Percentiles rank a stretch among this genome's conserved stretches.
These are phyloP conservation scores for Medicago arabica DNA, from an alignment of 306 rosid genomes.

Conservation along the genomic window DNA sequence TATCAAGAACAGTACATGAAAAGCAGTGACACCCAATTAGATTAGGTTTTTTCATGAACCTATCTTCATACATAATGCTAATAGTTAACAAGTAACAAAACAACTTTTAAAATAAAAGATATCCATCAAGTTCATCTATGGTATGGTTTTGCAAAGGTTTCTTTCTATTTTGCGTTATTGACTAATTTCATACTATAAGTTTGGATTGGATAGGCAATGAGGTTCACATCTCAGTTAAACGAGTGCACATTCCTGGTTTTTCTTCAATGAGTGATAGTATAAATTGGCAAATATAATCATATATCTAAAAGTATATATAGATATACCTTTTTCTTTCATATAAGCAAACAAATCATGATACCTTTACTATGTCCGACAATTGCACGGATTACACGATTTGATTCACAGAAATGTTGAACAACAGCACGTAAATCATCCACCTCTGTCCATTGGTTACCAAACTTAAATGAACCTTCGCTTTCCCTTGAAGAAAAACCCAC, in stretches of 20 bases:
- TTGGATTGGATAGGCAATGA: too few species aligned
- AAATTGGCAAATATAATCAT: constrained; percentile 9
- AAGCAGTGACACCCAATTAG: not conserved
- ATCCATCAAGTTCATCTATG: too few species aligned
- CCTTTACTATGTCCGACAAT: constrained; percentile 90
- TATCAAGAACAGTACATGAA: not conserved
- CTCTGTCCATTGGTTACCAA: constrained; percentile 58
- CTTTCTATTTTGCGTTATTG: too few species aligned
- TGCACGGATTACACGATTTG: constrained; percentile 55
- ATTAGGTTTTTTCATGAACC: too few species aligned
- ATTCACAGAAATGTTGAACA: constrained; percentile 56
- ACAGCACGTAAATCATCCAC: constrained; percentile 71
- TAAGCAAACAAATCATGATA: constrained; percentile 38
- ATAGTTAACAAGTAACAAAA: too few species aligned
- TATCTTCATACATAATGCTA: too few species aligned
- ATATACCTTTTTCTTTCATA: not conserved
- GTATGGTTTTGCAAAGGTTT: too few species aligned
- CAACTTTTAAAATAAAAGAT: too few species aligned
- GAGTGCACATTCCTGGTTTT: not conserved
- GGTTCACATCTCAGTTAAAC: not conserved
- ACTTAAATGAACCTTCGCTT: constrained; percentile 75
- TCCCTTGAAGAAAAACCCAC: constrained; percentile 56
- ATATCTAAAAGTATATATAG: constrained; percentile 11
- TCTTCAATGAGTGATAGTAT: not conserved
- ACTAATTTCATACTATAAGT: too few species aligned